Evolutionary conservation across 768 basidiomycete genomes (phyloP).

Genomic region (Lentinula aciculospora): DNA sequence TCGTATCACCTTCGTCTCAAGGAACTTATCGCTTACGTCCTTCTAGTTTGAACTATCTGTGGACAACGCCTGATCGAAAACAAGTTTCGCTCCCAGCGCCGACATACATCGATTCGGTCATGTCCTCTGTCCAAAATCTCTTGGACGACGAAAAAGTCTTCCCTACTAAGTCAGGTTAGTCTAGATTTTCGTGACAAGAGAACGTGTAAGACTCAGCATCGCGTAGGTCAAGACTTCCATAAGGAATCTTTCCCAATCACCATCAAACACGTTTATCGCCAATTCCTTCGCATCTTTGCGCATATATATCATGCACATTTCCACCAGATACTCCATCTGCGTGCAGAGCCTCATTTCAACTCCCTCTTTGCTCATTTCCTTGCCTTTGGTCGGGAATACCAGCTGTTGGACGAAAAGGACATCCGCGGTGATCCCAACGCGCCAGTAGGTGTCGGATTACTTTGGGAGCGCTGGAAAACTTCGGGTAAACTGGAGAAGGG

Average conservation of each 20-base stretch:
- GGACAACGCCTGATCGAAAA: conserved; percentile 91
- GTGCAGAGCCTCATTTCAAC: conserved; percentile 93
- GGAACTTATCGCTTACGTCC: not conserved
- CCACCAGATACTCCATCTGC: conserved; percentile 83
- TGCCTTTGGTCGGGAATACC: conserved; percentile 89
- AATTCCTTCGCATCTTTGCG: conserved; percentile 93
- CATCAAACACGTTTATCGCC: conserved; percentile 90
- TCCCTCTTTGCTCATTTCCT: conserved; percentile 97
- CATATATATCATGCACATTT: conserved; percentile 98
- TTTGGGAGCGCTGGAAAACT: conserved; percentile 90
- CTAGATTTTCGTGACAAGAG: not conserved
- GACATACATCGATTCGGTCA: conserved; percentile 96
- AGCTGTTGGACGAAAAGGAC: conserved; percentile 85
- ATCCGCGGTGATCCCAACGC: conserved; percentile 63
- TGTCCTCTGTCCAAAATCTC: conserved; percentile 94
- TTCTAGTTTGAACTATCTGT: conserved; percentile 82
- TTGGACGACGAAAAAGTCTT: conserved; percentile 93
- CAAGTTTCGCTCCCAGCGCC: conserved; percentile 86
- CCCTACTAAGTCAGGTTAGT: conserved; percentile 90
- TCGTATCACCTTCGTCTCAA: conserved; percentile 22
- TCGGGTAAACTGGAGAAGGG: conserved; percentile 48
- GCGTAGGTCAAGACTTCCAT: conserved; percentile 78
- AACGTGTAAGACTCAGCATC: not conserved
- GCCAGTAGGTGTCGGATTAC: conserved; percentile 64
- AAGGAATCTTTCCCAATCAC: conserved; percentile 78